Evolutionary conservation across 1,284 basidiomycete species (phyloP), one percentile per base, ranked within the genome.

Genomic region (Marasmius tenuissimus): DNA sequence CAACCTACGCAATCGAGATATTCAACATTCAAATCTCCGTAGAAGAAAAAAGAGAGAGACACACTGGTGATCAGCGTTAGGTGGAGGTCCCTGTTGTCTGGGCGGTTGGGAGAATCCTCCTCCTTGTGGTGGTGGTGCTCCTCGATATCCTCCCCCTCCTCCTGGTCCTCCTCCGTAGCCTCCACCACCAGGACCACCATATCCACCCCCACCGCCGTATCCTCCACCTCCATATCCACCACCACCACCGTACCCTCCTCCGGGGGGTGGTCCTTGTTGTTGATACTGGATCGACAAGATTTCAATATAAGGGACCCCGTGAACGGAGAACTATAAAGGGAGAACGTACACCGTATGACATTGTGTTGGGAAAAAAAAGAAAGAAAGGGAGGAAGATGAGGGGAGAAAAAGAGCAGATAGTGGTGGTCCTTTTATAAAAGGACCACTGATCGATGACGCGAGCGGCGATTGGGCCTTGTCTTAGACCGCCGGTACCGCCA

Each of bases 31-130:
- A 50, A 35, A 47, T 34, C 14, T 18, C n/a, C 38, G 58, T 59
- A 40, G 58, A 37, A 54, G 47, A 67, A 51, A 62, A 38, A n/a
- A 33, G 52, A 22, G n/a, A 38, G 53, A 60, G 37, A 76, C 85
- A 69, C 68, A 91, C 89, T 88, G 84, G 49, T 88, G 88, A 63
- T 92, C 89, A 20, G 87, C 84, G 49, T 87, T 88, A 12, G 85
- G 79, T 18, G 88, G 88, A 10, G 85, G 78, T n/a, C 76, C 80
- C 48, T 70, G 68, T 42, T 70, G 70, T 3, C 63, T 67, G 11
- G 70, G 70, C 27, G 81, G 65, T 2, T 80, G 27, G 16, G 52
- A 33, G 20, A 54, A 54, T 34, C 52, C 52, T 38, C 52, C 52
- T 38, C 52, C 52, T 37, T 10, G 9, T 22, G 20, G 12, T 6